These are phyloP conservation scores for Solanum hybrid DNA, from an alignment of 305 asterid genomes.

Conservation along the genomic window DNA sequence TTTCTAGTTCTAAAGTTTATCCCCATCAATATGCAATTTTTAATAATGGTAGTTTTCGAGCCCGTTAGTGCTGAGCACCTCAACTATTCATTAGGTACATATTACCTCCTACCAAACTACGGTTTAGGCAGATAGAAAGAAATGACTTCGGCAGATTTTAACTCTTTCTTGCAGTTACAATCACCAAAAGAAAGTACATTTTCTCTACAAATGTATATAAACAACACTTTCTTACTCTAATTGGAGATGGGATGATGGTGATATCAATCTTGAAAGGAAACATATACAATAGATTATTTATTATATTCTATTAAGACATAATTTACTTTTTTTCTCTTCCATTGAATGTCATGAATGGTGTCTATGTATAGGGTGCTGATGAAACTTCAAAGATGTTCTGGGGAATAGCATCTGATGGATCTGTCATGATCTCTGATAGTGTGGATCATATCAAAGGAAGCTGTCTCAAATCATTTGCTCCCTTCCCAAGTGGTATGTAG, in stretches of 20 bases:
- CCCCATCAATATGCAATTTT: not conserved
- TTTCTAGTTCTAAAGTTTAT: not conserved
- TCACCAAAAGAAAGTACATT: not conserved
- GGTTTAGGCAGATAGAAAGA: not conserved
- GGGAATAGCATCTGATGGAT: constrained; percentile 77
- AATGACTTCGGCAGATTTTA: not conserved
- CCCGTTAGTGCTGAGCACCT: not conserved
- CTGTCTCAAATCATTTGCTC: constrained; percentile 80
- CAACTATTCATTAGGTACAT: not conserved
- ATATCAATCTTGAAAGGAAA: not conserved
- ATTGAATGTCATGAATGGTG: not conserved
- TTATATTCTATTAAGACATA: not conserved
- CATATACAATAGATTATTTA: not conserved
- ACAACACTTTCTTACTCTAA: not conserved
- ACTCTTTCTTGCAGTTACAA: not conserved
- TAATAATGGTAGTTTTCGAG: not conserved
- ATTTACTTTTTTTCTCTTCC: not conserved
- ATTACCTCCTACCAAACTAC: not conserved
- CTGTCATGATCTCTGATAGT: constrained; percentile 75
- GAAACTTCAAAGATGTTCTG: constrained; percentile 53
- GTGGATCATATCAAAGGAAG: constrained; percentile 50
- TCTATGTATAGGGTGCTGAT: constrained; percentile 55
- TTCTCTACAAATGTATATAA: not conserved
- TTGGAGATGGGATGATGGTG: not conserved
- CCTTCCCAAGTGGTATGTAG: constrained; percentile 76